Evolutionary conservation across 495 filamentous ascomycete species (phyloP).

Genomic region (Pyronema omphalodes): DNA sequence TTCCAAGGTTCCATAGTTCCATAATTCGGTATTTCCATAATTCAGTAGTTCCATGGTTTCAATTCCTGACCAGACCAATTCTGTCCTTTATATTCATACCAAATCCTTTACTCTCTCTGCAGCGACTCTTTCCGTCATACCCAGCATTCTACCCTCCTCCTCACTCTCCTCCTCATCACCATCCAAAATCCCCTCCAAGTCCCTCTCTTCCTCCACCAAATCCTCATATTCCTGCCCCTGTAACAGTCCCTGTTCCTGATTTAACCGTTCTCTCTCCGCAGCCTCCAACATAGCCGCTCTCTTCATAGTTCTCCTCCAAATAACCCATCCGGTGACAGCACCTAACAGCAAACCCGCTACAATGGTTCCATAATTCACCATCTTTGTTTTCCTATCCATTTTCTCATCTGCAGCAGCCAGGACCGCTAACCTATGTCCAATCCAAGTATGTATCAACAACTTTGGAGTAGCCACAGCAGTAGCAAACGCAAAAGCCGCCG

Average conservation of each 20-base stretch:
- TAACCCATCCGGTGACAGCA: slow-evolving; percentile 57
- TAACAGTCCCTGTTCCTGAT: slow-evolving; percentile 21
- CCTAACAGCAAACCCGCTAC: slow-evolving; percentile 51
- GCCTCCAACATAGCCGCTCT: slow-evolving; percentile 67
- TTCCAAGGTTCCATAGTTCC: too few relatives aligned
- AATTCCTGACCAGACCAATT: too few relatives aligned
- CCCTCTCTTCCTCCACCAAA: slow-evolving; percentile 2
- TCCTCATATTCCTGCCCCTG: slow-evolving; percentile 6
- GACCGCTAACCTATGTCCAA: slow-evolving; percentile 57
- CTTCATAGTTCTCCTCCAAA: slow-evolving; percentile 71
- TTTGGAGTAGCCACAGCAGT: slow-evolving; percentile 67
- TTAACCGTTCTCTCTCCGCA: slow-evolving; percentile 40
- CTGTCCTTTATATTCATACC: too few relatives aligned
- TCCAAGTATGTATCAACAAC: slow-evolving; percentile 79
- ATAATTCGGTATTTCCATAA: too few relatives aligned
- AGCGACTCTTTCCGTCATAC: slow-evolving; percentile 4
- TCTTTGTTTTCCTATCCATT: slow-evolving; percentile 47
- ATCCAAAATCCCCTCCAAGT: slow-evolving; percentile 7
- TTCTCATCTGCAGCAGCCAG: slow-evolving; percentile 45
- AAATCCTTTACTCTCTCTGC: not conserved
- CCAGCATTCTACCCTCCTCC: slow-evolving; percentile 16
- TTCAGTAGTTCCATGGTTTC: too few relatives aligned
- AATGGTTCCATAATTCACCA: slow-evolving; percentile 70
- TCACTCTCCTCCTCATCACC: slow-evolving; percentile 11
- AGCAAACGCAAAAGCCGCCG: slow-evolving; percentile 56